phyloP scores from a whole-genome alignment of 257 asterid species.

The Plantago ovata region DNA sequence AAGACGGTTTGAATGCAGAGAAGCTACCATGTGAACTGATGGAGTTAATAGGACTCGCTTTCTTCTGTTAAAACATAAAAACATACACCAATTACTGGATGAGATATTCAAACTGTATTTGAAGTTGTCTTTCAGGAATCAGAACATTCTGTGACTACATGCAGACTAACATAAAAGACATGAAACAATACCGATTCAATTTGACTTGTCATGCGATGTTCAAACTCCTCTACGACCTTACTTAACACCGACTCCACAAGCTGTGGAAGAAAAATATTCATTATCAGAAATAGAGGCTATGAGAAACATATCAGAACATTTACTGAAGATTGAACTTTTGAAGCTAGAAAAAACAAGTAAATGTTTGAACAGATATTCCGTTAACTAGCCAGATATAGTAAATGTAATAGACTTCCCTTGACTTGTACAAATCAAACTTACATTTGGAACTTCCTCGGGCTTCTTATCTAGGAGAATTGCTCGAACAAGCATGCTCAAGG shows the following conservation, averaged over 20 bases:
- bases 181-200: slow-evolving; percentile 47
- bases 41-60: slow-evolving; percentile 37
- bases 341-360: slow-evolving; percentile 1
- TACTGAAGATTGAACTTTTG: background rate
- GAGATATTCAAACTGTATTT: slow-evolving; percentile 6
- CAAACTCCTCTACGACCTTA: slow-evolving; percentile 87
- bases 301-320: slow-evolving; percentile 11
- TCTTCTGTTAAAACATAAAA: slow-evolving; percentile 44
- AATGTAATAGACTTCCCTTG: background rate
- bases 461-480: slow-evolving; percentile 71
- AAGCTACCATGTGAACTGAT: slow-evolving; percentile 34
- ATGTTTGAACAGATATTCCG: slow-evolving; percentile 1
- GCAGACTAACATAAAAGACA: slow-evolving; percentile 12
- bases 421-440: slow-evolving; percentile 30
- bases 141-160: slow-evolving; percentile 9
- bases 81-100: slow-evolving; percentile 6
- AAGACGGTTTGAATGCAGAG: slow-evolving; percentile 29
- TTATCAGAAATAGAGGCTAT: slow-evolving; percentile 20
- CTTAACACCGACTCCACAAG: slow-evolving; percentile 83
- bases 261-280: slow-evolving; percentile 40
- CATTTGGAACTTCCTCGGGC: slow-evolving; percentile 92
- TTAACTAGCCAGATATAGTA: too few species aligned
- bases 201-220: slow-evolving; percentile 63
- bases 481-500: slow-evolving; percentile 75
- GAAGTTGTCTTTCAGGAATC: background rate